These are phyloP conservation scores for Debaryomycetaceae sp. DNA, from an alignment of 1,139 yeast genomes.

Conservation along the genomic window DNA sequence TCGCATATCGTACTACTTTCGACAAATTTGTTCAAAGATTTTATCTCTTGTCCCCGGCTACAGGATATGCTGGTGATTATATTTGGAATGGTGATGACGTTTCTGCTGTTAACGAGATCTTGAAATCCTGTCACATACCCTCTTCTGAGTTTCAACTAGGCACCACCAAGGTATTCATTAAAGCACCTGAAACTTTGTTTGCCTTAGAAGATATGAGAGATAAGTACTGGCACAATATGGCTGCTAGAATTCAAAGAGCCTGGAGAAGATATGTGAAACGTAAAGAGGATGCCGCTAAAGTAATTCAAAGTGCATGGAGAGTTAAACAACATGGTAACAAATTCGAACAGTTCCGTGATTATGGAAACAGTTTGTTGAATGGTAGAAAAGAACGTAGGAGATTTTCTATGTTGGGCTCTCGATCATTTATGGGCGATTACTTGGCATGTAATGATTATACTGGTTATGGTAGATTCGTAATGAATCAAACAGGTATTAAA, in stretches of 20 bases:
- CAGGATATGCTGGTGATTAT: slow-evolving; percentile 98
- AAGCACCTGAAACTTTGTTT: slow-evolving; percentile 94
- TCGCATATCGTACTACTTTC: slow-evolving; percentile 95
- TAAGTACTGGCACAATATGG: slow-evolving; percentile 97
- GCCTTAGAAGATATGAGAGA: slow-evolving; percentile 97
- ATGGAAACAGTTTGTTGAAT: slow-evolving; percentile 66
- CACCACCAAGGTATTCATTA: slow-evolving; percentile 89
- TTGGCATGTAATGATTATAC: slow-evolving; percentile 74
- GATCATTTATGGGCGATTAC: slow-evolving; percentile 95
- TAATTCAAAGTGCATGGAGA: slow-evolving; percentile 84
- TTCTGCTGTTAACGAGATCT: slow-evolving; percentile 76
- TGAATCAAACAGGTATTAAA: slow-evolving; percentile 63
- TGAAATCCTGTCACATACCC: slow-evolving; percentile 80
- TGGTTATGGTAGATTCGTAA: slow-evolving; percentile 68
- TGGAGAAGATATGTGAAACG: slow-evolving; percentile 83
- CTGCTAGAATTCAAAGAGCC: slow-evolving; percentile 94
- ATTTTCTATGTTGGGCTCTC: slow-evolving; percentile 80
- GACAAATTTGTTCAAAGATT: slow-evolving; percentile 97
- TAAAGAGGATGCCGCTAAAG: slow-evolving; percentile 83
- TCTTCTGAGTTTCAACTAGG: slow-evolving; percentile 86
- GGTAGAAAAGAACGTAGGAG: slow-evolving; percentile 88
- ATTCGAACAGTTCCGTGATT: slow-evolving; percentile 78
- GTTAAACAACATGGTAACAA: slow-evolving; percentile 76
- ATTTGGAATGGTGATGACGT: slow-evolving; percentile 89
- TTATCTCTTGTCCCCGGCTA: slow-evolving; percentile 78